Evolutionary conservation across 2,329 filamentous ascomycete species (phyloP).

Genomic region (Colletotrichum liriopes): DNA sequence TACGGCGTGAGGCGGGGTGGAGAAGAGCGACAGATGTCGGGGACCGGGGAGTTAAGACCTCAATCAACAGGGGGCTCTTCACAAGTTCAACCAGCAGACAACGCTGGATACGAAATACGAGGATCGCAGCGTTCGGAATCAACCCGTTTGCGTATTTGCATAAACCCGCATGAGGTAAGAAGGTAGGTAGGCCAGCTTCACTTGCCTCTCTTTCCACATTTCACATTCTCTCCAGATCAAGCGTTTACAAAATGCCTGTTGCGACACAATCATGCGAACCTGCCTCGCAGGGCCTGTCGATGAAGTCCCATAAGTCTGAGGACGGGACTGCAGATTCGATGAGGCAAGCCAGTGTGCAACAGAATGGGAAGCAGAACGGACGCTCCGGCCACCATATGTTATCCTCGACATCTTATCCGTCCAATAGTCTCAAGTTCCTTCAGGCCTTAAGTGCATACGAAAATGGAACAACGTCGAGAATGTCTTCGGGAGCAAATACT

Average conservation of each 20-base stretch:
- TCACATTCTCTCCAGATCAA: not conserved
- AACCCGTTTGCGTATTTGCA: not conserved
- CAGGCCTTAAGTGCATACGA: not conserved
- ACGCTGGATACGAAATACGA: not conserved
- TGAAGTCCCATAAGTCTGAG: not conserved
- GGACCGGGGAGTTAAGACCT: constrained; percentile 12
- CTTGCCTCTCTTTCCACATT: too few relatives aligned
- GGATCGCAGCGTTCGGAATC: not conserved
- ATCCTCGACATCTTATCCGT: constrained; percentile 28
- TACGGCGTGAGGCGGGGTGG: not conserved
- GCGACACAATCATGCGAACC: not conserved
- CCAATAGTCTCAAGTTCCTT: constrained; percentile 39
- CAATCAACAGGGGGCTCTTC: not conserved
- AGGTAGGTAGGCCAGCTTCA: not conserved
- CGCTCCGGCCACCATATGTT: not conserved
- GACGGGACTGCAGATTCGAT: not conserved
- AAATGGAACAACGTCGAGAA: not conserved
- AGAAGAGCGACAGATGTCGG: not conserved
- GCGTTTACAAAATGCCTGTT: not conserved
- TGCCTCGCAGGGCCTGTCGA: not conserved
- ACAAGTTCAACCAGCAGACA: not conserved
- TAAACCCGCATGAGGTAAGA: not conserved
- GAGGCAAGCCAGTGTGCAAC: not conserved
- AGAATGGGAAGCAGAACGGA: not conserved
- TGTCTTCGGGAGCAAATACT: not conserved